Conservation (phyloP, 2,329 filamentous ascomycete species). For the Volutella citrinella region DNA sequence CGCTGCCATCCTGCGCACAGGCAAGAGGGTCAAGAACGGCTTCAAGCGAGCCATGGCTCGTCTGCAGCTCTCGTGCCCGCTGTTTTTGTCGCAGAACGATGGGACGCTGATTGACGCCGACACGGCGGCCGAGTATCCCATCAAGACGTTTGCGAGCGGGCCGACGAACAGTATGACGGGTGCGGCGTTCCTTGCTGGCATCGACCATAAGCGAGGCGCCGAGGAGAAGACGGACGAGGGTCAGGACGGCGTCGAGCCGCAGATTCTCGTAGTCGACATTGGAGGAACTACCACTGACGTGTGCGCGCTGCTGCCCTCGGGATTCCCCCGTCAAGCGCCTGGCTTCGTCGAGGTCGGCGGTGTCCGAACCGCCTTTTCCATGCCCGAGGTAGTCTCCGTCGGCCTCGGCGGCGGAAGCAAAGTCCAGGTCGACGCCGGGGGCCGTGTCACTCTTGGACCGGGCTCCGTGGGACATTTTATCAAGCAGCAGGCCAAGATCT, state of each 20-base stretch:
- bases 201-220: constrained; percentile 30
- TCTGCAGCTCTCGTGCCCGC: constrained; percentile 38
- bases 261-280: constrained; percentile 53
- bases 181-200: constrained; percentile 50
- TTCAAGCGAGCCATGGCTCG: constrained; percentile 45
- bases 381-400: constrained; percentile 55
- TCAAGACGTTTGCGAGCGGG: constrained; percentile 52
- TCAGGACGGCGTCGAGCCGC: constrained; percentile 19
- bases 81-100: constrained; percentile 53
- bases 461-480: constrained; percentile 54
- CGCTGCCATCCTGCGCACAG: constrained; percentile 47
- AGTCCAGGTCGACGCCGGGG: constrained; percentile 21
- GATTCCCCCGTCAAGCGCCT: constrained; percentile 58
- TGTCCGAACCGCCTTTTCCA: constrained; percentile 56
- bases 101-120: constrained; percentile 49
- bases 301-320: constrained; percentile 53
- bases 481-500: constrained; percentile 44
- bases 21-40: constrained; percentile 42
- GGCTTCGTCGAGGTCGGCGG: constrained; percentile 57
- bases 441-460: constrained; percentile 47
- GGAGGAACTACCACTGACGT: constrained; percentile 62
- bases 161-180: constrained; percentile 54
- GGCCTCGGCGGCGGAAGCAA: constrained; percentile 53
- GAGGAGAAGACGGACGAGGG: not conserved
- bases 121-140: constrained; percentile 45